Evolutionary conservation across 352 stramenopile genomes (phyloP).

Genomic region (Globisporangium yorkense): DNA sequence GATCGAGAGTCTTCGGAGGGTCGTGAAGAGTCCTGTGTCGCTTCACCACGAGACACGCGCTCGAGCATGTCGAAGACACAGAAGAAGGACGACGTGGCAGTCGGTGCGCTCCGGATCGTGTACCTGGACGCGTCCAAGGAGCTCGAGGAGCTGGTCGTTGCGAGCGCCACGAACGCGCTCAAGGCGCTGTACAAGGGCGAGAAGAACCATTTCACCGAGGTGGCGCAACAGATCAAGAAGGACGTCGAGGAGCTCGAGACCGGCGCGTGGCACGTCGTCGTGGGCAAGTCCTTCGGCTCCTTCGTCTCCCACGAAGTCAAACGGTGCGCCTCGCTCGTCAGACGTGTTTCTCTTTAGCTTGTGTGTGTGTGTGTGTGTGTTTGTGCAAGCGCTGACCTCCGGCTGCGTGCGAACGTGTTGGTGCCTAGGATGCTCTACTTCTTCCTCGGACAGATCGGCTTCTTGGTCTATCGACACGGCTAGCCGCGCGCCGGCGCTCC

Average conservation of each 20-base stretch:
- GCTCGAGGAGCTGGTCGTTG: conserved; percentile 63
- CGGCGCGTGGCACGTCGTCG: conserved; percentile 78
- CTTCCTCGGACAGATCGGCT: conserved; percentile 74
- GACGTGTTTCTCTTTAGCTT: neutral
- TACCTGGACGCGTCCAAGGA: conserved; percentile 68
- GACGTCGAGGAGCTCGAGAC: conserved; percentile 62
- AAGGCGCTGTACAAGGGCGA: conserved; percentile 82
- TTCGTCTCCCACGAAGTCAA: conserved; percentile 85
- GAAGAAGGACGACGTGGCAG: conserved; percentile 77
- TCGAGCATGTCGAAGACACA: conserved; percentile 57
- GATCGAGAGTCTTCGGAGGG: conserved; percentile 19
- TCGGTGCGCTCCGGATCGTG: conserved; percentile 60
- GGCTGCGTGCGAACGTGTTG: no score
- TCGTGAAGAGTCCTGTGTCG: no score
- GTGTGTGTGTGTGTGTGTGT: neutral
- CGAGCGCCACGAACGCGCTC: conserved; percentile 71
- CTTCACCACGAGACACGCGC: neutral
- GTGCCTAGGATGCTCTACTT: conserved; percentile 73
- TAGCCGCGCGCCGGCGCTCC: conserved; percentile 13
- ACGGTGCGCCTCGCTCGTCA: conserved; percentile 33
- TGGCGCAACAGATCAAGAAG: conserved; percentile 76
- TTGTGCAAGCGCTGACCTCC: neutral
- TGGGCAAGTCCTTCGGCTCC: conserved; percentile 82
- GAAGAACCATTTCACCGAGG: conserved; percentile 78
- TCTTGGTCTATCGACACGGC: conserved; percentile 70